These are phyloP conservation scores for Starmerella etchellsii DNA, from an alignment of 805 yeast genomes.

Conservation along the genomic window DNA sequence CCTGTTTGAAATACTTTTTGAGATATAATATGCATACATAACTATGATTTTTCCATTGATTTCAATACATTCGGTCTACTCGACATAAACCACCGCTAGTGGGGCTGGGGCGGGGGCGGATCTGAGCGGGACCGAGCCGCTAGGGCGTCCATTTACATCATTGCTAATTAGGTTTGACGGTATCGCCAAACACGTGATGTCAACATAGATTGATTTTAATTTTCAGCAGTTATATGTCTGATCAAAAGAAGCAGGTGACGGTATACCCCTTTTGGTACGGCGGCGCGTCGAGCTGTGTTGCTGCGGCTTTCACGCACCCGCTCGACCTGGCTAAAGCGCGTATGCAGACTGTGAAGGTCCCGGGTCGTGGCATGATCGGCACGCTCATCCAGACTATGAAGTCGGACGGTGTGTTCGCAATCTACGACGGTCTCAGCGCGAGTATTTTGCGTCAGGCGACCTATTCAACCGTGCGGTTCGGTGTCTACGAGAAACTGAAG, in stretches of 20 bases:
- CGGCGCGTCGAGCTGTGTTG: constrained; percentile 32
- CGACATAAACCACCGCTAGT: no score
- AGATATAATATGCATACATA: no score
- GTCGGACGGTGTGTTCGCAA: constrained; percentile 48
- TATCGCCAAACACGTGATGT: no score
- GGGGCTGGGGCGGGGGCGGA: no score
- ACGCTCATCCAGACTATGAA: constrained; percentile 49
- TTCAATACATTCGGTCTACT: no score
- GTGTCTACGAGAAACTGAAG: constrained; percentile 68
- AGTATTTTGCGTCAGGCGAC: constrained; percentile 77
- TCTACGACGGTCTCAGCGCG: constrained; percentile 76
- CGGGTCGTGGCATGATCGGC: constrained; percentile 48
- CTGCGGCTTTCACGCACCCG: constrained; percentile 47
- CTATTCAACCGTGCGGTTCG: constrained; percentile 75
- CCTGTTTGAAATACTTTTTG: no score
- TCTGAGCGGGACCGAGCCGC: no score
- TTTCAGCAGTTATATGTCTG: no score
- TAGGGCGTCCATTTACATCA: no score
- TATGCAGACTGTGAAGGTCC: constrained; percentile 59
- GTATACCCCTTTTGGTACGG: constrained; percentile 32
- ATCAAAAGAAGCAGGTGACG: constrained; percentile 1
- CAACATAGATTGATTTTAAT: no score
- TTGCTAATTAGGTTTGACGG: no score
- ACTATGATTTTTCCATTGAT: no score
- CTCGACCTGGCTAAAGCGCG: constrained; percentile 78